These are phyloP conservation scores for Nannizziopsis barbatae DNA, from an alignment of 2,329 filamentous ascomycete species.

Conservation along the genomic window DNA sequence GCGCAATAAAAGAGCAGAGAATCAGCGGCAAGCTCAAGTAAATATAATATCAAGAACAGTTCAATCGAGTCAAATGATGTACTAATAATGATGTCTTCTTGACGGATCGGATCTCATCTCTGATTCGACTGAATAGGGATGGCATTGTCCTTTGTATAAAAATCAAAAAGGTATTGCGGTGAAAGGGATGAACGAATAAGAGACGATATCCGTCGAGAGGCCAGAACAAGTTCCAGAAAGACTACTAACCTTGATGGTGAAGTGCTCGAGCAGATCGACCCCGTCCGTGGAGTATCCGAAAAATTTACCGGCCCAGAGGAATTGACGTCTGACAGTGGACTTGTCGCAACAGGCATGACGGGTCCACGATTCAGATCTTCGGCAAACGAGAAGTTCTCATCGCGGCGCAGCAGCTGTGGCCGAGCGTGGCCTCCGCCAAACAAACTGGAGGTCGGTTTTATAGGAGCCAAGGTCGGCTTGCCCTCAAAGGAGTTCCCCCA, in stretches of 20 bases:
- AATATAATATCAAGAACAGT: neutral
- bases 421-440: slow-evolving; percentile 35
- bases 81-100: neutral
- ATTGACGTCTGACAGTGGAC: slow-evolving; percentile 5
- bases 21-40: slow-evolving; percentile 4
- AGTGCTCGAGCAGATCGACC: slow-evolving; percentile 7
- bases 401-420: slow-evolving; percentile 24
- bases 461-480: slow-evolving; percentile 31
- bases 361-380: slow-evolving; percentile 2
- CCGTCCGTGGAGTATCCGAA: slow-evolving; percentile 6
- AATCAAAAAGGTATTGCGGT: too few relatives aligned
- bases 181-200: neutral
- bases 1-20: neutral
- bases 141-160: neutral
- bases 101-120: neutral
- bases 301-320: neutral
- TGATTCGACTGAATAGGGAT: neutral
- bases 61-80: neutral
- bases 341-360: slow-evolving; percentile 8
- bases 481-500: slow-evolving; percentile 48
- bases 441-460: slow-evolving; percentile 42
- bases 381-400: slow-evolving; percentile 17
- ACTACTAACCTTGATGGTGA: slow-evolving; percentile 13
- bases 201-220: neutral
- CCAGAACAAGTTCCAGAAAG: neutral